Evolutionary conservation across 805 yeast genomes (phyloP), one percentile per base, ranked within the genome.

Genomic region (Jamesozyma hellenica): DNA sequence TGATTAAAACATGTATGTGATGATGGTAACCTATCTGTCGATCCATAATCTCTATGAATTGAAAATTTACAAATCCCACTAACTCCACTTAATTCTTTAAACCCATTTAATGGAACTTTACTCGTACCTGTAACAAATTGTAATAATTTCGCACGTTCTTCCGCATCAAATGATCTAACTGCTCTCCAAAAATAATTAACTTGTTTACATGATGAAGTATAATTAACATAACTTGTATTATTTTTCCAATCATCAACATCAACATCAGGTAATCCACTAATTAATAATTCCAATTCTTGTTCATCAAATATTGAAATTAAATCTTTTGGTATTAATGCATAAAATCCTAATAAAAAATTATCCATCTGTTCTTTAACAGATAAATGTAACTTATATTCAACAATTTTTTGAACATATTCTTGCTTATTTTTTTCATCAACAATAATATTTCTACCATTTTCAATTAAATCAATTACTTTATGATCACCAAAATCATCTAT

Each of bases 161-260:
- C 98, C 14, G 74, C 74, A 53, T 86, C 96, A 63, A 92, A 92
- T 1, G 96, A 84, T 52, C 86, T 76, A 12, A 92, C 96, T 1
- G 96, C 95, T 56, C 96, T 71, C 99, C 99, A 92, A 64, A 92
- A 92, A 84, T 96, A 90, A 55, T 82, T 87, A 41, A 92, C 79
- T 56, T 88, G 96, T 25, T 84, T 77, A 2, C 94, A 83, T 2
- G 83, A 71, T 1, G 88, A 71, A 0, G 86, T 74, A 58, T 90
- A 92, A 56, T 87, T 90, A 35, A 74, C 80, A 61, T 92, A 82
- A 1, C 66, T 69, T 1, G 96, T 75, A 56, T 92, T 83, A 53
- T 77, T 79, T 48, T 83, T 82, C 99, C 99, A 92, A 56, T 92
- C 99, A 49, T 79, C 85, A 16, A 90, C 90, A 63, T 86, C 95